phyloP scores from a whole-genome alignment of 2,329 filamentous ascomycete species.

The Beauveria australis region DNA sequence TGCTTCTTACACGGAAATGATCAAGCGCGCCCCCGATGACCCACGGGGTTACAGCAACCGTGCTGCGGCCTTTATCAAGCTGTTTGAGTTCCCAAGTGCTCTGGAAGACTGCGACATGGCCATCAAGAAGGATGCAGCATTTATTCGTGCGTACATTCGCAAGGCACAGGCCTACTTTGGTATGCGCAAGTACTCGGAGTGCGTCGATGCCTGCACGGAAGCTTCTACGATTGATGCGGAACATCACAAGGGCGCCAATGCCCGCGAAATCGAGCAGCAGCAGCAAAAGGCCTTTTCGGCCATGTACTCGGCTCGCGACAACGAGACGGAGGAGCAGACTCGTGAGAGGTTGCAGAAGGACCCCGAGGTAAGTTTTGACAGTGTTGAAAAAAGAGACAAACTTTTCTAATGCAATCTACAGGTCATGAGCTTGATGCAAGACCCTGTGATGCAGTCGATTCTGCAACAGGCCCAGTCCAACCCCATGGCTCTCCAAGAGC shows the following conservation, averaged over 20 bases:
- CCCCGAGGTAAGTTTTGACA: conserved; percentile 61
- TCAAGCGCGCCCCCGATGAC: conserved; percentile 87
- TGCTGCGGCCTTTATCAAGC: conserved; percentile 91
- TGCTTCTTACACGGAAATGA: conserved; percentile 91
- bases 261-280: conserved; percentile 86
- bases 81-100: conserved; percentile 90
- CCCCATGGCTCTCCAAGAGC: conserved; percentile 85
- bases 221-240: conserved; percentile 69
- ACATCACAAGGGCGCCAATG: conserved; percentile 62
- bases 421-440: conserved; percentile 87
- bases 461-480: conserved; percentile 94
- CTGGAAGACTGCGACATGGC: conserved; percentile 87
- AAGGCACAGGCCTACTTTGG: conserved; percentile 93
- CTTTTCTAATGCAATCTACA: conserved; percentile 23
- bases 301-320: conserved; percentile 85
- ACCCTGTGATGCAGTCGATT: conserved; percentile 96
- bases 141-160: conserved; percentile 92
- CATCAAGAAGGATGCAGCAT: conserved; percentile 82
- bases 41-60: conserved; percentile 95
- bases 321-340: conserved; percentile 94
- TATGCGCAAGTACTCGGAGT: conserved; percentile 98
- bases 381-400: not conserved
- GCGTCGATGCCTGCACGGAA: conserved; percentile 79
- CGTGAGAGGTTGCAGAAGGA: conserved; percentile 83
- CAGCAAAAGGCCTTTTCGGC: conserved; percentile 85